Conservation (phyloP, 176 grass and related monocot genomes). For the Areca catechu region DNA sequence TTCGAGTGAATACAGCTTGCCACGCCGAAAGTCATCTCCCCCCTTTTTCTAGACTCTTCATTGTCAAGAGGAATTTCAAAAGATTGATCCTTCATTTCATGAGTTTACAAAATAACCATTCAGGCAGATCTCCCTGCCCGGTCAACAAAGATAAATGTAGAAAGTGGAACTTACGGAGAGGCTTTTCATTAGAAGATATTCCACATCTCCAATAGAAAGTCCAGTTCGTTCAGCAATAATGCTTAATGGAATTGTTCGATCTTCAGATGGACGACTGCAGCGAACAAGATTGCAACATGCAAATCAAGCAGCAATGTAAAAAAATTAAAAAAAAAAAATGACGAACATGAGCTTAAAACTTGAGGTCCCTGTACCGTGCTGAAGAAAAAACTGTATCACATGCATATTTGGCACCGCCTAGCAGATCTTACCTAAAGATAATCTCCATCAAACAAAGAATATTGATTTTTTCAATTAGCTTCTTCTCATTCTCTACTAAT, state of each 20-base stretch:
- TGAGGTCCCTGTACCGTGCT: no score
- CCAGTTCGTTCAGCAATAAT: conserved; percentile 64
- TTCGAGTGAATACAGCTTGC: no score
- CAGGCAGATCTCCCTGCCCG: no score
- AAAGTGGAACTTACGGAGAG: conserved; percentile 54
- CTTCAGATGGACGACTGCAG: conserved; percentile 67
- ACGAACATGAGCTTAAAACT: background rate
- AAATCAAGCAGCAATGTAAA: background rate
- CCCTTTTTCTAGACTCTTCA: no score
- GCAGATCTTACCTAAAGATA: conserved; percentile 64
- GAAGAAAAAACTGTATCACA: no score
- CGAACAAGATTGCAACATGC: background rate
- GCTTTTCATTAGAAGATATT: conserved; percentile 93
- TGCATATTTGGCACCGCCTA: no score
- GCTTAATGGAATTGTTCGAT: conserved; percentile 74
- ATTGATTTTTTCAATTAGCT: conserved; percentile 91
- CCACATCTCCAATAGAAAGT: conserved; percentile 67
- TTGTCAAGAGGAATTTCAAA: no score
- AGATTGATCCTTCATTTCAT: no score
- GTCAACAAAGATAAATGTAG: no score
- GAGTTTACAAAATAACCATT: no score
- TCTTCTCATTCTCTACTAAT: conserved; percentile 61
- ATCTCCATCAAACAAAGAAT: conserved; percentile 98
- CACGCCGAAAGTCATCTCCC: no score
- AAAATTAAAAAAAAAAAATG: background rate